phyloP scores from a whole-genome alignment of 2,329 filamentous ascomycete species.

The Aureobasidium zeae region DNA sequence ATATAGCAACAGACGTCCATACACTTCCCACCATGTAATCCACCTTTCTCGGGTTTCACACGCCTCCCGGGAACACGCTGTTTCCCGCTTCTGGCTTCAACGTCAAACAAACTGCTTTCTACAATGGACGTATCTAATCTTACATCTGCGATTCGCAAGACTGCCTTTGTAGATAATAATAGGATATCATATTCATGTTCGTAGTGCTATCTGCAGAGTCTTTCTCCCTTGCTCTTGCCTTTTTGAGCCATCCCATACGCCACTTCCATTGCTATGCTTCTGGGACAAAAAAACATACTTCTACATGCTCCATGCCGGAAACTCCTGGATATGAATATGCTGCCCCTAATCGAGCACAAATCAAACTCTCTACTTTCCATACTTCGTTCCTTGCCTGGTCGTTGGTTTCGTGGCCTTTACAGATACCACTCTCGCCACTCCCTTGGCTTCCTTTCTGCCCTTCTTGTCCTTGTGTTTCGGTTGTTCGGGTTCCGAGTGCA shows the following conservation, averaged over 20 bases:
- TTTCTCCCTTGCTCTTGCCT: neutral
- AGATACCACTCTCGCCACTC: conserved; percentile 3
- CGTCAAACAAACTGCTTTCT: no score
- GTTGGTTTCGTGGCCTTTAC: conserved; percentile 35
- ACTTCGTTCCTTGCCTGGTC: conserved; percentile 28
- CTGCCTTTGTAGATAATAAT: no score
- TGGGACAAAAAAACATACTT: conserved; percentile 6
- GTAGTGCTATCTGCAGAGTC: conserved; percentile 6
- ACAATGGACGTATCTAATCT: no score
- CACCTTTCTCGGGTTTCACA: no score
- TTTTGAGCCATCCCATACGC: conserved; percentile 10
- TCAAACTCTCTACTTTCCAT: conserved; percentile 7
- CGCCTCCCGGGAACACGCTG: no score
- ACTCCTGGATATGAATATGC: neutral
- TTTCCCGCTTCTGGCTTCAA: no score
- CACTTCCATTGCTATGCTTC: conserved; percentile 14
- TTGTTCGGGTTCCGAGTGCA: conserved; percentile 25
- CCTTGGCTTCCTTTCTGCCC: conserved; percentile 26
- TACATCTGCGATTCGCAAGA: no score
- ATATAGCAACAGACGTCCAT: no score
- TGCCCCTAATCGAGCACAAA: neutral
- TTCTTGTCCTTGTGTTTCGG: conserved; percentile 24
- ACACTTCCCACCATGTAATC: no score
- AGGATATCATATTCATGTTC: conserved; percentile 2
- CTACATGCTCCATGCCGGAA: conserved; percentile 10